Conservation (phyloP, 2,329 filamentous ascomycete species). For the Microdochium nivale region DNA sequence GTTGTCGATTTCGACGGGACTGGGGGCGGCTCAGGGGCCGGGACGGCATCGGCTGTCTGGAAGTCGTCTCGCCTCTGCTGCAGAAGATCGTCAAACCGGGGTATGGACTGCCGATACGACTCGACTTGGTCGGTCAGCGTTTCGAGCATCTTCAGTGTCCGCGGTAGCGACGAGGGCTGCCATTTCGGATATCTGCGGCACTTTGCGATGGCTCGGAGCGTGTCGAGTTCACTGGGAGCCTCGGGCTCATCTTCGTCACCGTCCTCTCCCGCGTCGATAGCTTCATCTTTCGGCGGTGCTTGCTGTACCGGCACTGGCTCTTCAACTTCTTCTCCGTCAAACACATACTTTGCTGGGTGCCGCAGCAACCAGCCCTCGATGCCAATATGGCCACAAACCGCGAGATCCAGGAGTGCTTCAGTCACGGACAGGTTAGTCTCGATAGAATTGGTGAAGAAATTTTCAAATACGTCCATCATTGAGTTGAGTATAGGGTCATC, state of each 20-base stretch:
- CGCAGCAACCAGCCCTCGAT: conserved; percentile 87
- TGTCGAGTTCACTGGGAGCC: conserved; percentile 32
- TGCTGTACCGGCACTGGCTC: conserved; percentile 10
- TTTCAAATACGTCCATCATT: conserved; percentile 61
- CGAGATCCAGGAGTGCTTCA: conserved; percentile 72
- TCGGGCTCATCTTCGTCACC: conserved; percentile 31
- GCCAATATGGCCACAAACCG: conserved; percentile 74
- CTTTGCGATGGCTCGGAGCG: conserved; percentile 36
- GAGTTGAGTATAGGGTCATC: conserved; percentile 58
- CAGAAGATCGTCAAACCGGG: conserved; percentile 65
- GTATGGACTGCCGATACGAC: conserved; percentile 53
- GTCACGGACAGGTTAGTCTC: conserved; percentile 87
- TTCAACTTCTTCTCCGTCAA: conserved; percentile 32
- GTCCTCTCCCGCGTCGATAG: conserved; percentile 3
- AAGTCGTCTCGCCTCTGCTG: conserved; percentile 58
- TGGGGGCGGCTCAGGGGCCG: conserved; percentile 15
- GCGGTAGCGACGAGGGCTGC: conserved; percentile 38
- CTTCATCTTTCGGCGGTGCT: conserved; percentile 8
- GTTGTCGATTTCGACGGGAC: conserved; percentile 11
- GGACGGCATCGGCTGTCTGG: conserved; percentile 46
- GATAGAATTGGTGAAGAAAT: conserved; percentile 83
- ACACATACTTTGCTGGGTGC: conserved; percentile 56
- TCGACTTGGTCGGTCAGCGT: conserved; percentile 53
- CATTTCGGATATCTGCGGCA: conserved; percentile 47
- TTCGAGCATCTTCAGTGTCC: conserved; percentile 49